Percentiles rank a stretch among this genome's conserved stretches.
Conservation (phyloP, 2,329 filamentous ascomycete genomes). For the Cryphonectria nitschkei region DNA sequence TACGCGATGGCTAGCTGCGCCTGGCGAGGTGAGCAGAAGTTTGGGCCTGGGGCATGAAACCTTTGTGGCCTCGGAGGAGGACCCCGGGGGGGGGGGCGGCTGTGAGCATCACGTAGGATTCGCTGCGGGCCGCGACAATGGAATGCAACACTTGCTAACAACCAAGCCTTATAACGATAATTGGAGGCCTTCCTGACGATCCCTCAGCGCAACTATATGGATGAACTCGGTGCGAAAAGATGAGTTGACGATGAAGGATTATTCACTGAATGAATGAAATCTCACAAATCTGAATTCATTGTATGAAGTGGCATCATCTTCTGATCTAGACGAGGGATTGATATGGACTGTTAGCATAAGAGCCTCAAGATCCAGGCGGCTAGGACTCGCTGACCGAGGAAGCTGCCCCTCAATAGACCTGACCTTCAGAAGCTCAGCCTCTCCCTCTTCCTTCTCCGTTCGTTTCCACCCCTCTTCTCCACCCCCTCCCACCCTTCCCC, state of each 20-base stretch:
- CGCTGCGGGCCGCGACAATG: not conserved
- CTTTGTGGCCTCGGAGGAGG: not conserved
- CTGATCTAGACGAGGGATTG: not conserved
- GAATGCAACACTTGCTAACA: constrained; percentile 10
- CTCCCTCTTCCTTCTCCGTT: not conserved
- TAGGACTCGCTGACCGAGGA: not conserved
- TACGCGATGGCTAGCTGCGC: not conserved
- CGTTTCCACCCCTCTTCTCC: too few relatives aligned
- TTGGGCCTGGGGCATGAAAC: not conserved
- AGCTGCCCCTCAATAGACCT: not conserved
- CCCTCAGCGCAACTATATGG: too few relatives aligned
- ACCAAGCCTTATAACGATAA: constrained; percentile 1
- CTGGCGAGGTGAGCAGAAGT: not conserved
- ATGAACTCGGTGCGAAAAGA: not conserved
- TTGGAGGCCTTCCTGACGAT: not conserved
- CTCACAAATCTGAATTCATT: not conserved
- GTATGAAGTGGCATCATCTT: not conserved
- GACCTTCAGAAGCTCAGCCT: not conserved
- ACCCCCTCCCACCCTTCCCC: too few relatives aligned
- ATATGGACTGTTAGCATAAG: constrained; percentile 2
- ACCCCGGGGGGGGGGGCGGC: not conserved
- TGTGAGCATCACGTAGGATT: not conserved
- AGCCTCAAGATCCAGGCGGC: constrained; percentile 11
- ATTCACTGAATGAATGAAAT: not conserved
- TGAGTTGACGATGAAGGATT: too few relatives aligned